Conservation (phyloP, 495 filamentous ascomycete species). For the Tuber magnatum region DNA sequence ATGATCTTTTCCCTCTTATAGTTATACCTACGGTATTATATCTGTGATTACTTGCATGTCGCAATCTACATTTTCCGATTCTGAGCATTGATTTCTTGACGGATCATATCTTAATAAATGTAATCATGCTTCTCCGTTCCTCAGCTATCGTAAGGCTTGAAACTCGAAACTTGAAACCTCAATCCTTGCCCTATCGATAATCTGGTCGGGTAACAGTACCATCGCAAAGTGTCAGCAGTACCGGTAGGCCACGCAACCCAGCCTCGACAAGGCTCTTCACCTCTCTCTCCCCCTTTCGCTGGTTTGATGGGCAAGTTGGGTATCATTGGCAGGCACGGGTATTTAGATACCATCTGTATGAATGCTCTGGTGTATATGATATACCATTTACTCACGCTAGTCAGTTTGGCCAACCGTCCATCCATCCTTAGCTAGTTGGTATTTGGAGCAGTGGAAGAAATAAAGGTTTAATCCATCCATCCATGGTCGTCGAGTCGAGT, state of each 20-base stretch:
- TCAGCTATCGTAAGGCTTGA: neutral
- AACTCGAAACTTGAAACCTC: neutral
- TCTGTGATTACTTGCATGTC: neutral
- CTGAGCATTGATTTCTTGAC: neutral
- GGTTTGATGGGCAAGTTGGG: neutral
- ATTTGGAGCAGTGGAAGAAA: too few relatives aligned
- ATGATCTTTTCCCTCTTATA: neutral
- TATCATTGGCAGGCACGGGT: neutral
- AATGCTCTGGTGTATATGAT: neutral
- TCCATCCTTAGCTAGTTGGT: too few relatives aligned
- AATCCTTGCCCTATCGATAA: neutral
- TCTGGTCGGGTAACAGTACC: neutral
- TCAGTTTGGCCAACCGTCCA: slow-evolving; percentile 6
- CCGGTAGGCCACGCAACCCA: neutral
- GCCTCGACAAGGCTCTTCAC: neutral
- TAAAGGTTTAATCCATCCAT: too few relatives aligned
- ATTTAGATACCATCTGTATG: neutral
- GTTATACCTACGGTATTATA: neutral
- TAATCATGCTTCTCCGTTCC: neutral
- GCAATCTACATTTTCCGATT: neutral
- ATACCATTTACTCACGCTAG: slow-evolving; percentile 12
- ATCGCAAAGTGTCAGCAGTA: neutral
- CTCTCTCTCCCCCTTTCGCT: neutral
- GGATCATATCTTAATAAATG: neutral
- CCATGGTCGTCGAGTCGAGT: neutral